Evolutionary conservation across 345 rosid genomes (phyloP).

Genomic region (Syzygium oleosum): DNA sequence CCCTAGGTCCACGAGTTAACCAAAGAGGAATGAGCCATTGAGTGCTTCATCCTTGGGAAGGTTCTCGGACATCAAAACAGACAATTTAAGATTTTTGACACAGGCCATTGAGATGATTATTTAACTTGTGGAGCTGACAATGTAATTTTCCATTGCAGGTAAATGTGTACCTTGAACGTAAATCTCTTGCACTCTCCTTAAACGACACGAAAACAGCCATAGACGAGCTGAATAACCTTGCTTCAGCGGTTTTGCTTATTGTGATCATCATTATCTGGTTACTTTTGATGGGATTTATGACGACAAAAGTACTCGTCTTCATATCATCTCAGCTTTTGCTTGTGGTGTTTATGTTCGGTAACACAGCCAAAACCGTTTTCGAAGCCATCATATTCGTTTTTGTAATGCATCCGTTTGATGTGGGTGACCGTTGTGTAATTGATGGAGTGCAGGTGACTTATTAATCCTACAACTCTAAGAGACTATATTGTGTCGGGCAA

Average conservation of each 20-base stretch:
- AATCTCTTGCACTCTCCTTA: conserved; percentile 47
- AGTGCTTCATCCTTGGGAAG: not conserved
- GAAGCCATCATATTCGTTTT: conserved; percentile 79
- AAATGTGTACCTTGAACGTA: conserved; percentile 51
- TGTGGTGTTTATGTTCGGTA: conserved; percentile 46
- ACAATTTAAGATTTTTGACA: not conserved
- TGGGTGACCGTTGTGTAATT: conserved; percentile 76
- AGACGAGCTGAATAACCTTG: conserved; percentile 56
- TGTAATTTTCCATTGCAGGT: conserved; percentile 20
- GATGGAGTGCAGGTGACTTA: conserved; percentile 62
- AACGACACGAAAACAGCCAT: conserved; percentile 65
- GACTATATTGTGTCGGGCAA: not conserved
- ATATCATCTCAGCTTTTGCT: conserved; percentile 57
- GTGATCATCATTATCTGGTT: conserved; percentile 34
- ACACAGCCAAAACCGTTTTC: conserved; percentile 46
- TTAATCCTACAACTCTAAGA: not conserved
- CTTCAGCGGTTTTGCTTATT: conserved; percentile 25
- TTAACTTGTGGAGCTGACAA: not conserved
- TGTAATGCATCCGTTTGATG: conserved; percentile 75
- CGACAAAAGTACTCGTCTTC: conserved; percentile 40
- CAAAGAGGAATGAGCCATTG: not conserved
- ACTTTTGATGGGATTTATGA: conserved; percentile 48
- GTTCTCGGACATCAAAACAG: not conserved
- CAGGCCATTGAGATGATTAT: not conserved
- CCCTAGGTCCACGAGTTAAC: not conserved